Evolutionary conservation across 495 filamentous ascomycete genomes (phyloP).

Genomic region (Hyaloscypha bicolor): DNA sequence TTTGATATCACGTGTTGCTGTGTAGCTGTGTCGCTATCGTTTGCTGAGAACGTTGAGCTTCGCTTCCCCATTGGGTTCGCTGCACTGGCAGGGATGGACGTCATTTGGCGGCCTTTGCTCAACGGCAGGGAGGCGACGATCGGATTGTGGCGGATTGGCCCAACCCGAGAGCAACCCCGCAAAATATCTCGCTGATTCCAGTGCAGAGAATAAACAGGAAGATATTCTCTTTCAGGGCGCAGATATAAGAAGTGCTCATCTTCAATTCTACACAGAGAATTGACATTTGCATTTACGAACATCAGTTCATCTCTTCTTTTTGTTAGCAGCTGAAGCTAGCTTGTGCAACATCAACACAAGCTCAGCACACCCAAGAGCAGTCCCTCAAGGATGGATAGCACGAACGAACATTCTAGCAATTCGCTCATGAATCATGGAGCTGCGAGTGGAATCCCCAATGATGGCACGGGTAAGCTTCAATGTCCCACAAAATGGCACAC

Average conservation of each 20-base stretch:
- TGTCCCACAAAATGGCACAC: background rate
- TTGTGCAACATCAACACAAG: background rate
- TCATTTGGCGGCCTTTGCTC: conserved; percentile 21
- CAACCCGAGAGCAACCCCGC: conserved; percentile 22
- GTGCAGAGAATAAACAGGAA: background rate
- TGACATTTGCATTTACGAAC: background rate
- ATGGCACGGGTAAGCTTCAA: conserved; percentile 18
- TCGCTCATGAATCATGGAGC: conserved; percentile 21
- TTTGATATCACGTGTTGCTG: conserved; percentile 14
- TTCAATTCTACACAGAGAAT: background rate
- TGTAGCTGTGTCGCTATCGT: too few relatives aligned
- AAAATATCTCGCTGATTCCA: conserved; percentile 28
- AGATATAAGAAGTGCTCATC: background rate
- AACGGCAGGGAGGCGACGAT: background rate
- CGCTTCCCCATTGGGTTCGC: background rate
- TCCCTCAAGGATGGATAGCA: conserved; percentile 25
- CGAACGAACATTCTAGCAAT: conserved; percentile 25
- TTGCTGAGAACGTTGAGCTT: conserved; percentile 16
- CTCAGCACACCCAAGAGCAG: background rate
- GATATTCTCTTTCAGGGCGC: background rate
- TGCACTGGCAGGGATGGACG: conserved; percentile 21
- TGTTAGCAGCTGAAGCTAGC: background rate
- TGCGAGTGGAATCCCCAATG: conserved; percentile 27
- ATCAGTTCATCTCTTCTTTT: background rate
- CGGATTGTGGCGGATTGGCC: background rate